Conservation (phyloP, 78 protist species). For the Capsaspora owczarzaki region DNA sequence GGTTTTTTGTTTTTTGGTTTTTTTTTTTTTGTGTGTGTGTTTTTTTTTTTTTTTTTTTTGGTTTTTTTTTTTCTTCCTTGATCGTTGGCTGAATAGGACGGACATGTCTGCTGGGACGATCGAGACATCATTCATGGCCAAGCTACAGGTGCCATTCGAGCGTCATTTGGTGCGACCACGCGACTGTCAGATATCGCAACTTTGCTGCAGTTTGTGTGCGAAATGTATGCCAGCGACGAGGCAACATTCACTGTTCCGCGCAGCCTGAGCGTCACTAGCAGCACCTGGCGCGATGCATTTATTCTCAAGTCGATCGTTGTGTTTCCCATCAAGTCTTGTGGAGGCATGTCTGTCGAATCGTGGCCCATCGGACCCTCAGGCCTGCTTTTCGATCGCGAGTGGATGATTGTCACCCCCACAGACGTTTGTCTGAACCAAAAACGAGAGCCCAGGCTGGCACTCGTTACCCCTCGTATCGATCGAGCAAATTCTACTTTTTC, state of each 20-base stretch:
- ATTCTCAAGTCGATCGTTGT: neutral
- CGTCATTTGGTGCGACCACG: conserved; percentile 17
- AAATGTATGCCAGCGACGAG: neutral
- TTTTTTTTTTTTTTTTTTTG: no score
- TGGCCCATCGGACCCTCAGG: neutral
- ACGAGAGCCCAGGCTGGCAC: neutral
- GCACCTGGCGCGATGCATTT: neutral
- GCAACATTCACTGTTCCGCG: neutral
- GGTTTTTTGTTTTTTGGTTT: no score
- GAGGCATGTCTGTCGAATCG: neutral
- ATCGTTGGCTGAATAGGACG: no score
- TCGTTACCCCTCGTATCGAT: neutral
- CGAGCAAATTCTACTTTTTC: neutral
- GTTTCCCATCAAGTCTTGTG: conserved; percentile 26
- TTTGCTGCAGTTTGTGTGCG: neutral
- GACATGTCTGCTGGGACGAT: conserved; percentile 42
- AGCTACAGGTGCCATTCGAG: conserved; percentile 41
- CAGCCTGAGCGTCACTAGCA: neutral
- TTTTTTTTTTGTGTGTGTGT: no score
- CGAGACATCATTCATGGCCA: conserved; percentile 18
- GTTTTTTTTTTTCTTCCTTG: no score
- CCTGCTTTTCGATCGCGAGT: conserved; percentile 23
- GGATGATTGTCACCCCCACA: neutral
- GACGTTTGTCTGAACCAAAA: neutral
- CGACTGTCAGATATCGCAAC: conserved; percentile 6